These are phyloP conservation scores for Citrus inodora DNA, from an alignment of 345 rosid genomes.

Conservation along the genomic window DNA sequence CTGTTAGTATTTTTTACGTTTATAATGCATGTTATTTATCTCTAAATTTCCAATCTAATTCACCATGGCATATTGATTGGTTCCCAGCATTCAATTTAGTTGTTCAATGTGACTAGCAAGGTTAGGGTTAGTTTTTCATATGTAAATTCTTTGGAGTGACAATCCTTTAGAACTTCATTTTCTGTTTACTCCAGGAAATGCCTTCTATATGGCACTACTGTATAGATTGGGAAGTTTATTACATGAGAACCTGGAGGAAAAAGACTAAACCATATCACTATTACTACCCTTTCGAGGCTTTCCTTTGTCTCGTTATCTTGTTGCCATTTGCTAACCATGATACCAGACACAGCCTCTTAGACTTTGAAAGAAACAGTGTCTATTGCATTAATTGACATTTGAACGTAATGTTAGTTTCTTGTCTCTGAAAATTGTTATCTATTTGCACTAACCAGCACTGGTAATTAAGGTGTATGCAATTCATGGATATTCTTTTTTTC, in stretches of 20 bases:
- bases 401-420: neutral
- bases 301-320: neutral
- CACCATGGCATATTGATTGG: neutral
- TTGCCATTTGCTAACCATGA: neutral
- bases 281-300: neutral
- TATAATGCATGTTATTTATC: neutral
- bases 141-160: neutral
- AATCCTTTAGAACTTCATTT: neutral
- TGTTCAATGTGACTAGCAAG: neutral
- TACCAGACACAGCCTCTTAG: neutral
- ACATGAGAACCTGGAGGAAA: neutral
- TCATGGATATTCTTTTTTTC: too few species aligned
- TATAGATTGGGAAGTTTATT: slow-evolving; percentile 2
- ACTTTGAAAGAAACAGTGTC: neutral
- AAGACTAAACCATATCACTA: neutral
- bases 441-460: neutral
- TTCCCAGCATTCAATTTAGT: neutral
- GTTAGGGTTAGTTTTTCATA: neutral
- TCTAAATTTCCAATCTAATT: neutral
- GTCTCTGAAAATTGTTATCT: neutral
- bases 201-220: neutral
- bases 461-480: too few species aligned
- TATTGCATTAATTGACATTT: neutral
- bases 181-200: neutral
- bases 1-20: slow-evolving; percentile 53